Base-by-base conservation (phyloP, 495 filamentous ascomycete species). In the Pyrenula massariospora region DNA sequence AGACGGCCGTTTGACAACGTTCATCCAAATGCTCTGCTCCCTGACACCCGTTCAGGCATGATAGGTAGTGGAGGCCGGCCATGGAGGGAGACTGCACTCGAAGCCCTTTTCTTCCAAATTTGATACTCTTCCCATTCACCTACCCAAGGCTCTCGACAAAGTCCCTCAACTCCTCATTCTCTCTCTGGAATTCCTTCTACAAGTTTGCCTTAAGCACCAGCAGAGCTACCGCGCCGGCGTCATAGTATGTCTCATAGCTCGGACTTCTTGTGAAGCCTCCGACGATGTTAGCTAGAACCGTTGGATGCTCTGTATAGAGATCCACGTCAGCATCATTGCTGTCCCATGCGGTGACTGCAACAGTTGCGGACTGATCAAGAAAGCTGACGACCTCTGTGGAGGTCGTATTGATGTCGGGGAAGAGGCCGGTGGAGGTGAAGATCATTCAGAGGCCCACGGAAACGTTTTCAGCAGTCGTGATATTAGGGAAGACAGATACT, bases 211-310 rank as follows among this genome's bases (percentile, higher is more conserved):
- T 59, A 10, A 65, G 31, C 22, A 62, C 24, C 36, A 10, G 22
- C 20, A 52, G 19, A 8, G 55, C 53, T 22, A 63, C 63, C 11
- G 52, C 24, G 2, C 58, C 59, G 24, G 59, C 62, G 19, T 52
- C 57, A 50, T 68, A 66, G 53, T 66, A 65, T 21, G 66, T 68
- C 56, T 68, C 64, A 53, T 62, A 68, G 25, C 62, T 65, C 11
- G 65, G 24, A 22, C 61, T 61, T 50, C 53, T 53, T 2, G 64
- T 66, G 12, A 56, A 54, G 1, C 62, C 62, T 19, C 60, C 54
- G 1, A 58, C 59, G 11, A 58, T n/a, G 23, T 59, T 59, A 25
- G 57, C 50, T 19, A 65, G 57, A 56, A 25, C 20, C 58, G 10
- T 62, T 19, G 3, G 60, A 57, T 24, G 64, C 63, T 47, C 61